Evolutionary conservation across 768 basidiomycete genomes (phyloP), one percentile per base, ranked within the genome.

Genomic region (Hygrophoropsis aurantiaca): DNA sequence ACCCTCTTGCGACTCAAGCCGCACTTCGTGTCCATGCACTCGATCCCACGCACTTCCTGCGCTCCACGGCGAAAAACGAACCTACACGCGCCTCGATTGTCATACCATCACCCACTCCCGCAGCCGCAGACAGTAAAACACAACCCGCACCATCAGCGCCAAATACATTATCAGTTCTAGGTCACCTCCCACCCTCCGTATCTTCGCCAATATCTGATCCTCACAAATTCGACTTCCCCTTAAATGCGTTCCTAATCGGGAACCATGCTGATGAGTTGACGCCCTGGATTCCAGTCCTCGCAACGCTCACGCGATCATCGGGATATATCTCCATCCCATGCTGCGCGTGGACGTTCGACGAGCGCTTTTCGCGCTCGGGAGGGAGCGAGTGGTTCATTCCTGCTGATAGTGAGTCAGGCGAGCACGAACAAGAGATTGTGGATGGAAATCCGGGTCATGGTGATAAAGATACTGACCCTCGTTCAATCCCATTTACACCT

Each of bases 231-330:
- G 61, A 81, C 42, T 59, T 58, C 7, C 69, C 71, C 0, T n/a
- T n/a, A n/a, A 81, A 75, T 1, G 67, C 74, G 3, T 98, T 97
- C 68, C 67, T 98, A 47, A 87, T 98, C 41, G 93, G 90, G 8
- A 97, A 97, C 68, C 95, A 98, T 64, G 88, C 94, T 0, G 95
- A 98, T 68, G 95, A 98, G 57, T 74, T 98, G 15, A 94, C 94
- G 19, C 95, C 95, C 0, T 98, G 94, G 94, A 64, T 93, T 0
- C 91, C 95, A 0, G 77, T 97, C 1, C 69, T 97, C 5, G 79
- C 93, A 0, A 82, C 85, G 1, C 53, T 85, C 11, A 68, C 75
- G 26, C 56, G 61, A 3, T 79, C 83, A 0, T 78, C 82, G 0
- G 89, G 87, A 4, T 89, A 88, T 56, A 64, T 91, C 36, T 86